Evolutionary conservation across 768 basidiomycete genomes (phyloP), one percentile per base, ranked within the genome.

Genomic region (Leucocoprinus birnbaumii): DNA sequence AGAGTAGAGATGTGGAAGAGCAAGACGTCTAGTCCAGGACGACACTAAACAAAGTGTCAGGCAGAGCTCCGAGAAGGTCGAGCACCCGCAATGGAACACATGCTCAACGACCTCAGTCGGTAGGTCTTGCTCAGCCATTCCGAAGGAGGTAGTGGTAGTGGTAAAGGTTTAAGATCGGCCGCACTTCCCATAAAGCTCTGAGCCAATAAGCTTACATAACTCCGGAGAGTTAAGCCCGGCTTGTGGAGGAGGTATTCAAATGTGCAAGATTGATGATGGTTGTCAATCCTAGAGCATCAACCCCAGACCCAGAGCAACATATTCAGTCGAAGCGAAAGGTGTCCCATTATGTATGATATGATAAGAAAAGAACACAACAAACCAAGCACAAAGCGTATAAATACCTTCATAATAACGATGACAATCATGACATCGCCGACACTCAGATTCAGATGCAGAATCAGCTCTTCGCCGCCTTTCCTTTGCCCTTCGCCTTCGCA

Each of bases 1-100:
- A 3, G 55, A 53, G 51, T 62, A 67, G 6, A 67, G 60, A 50
- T 67, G 58, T 14, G 64, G 65, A 19, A 69, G 52, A 1, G 63
- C 64, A 7, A 69, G 48, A 10, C 24, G 21, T 14, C 64, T 60
- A 4, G 62, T 59, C 66, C 65, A 69, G 0, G 56, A 56, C 11
- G 61, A 63, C 2, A 64, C 51, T n/a, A 54, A 51, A 42, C 56
- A 62, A 16, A 69, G 49, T 13, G 59, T 43, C 9, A 46, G 38
- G 43, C 59, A 65, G 34, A 65, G 62, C 24, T 45, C 35, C 0
- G 57, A 58, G 16, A 64, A 65, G 14, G 59, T 34, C 16, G 38
- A 40, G 37, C 58, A 62, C 25, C 57, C 66, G 46, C 59, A 48
- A 31, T 56, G 56, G 47, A 65, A 58, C 16, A 68, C 57, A 14